phyloP scores from a whole-genome alignment of 768 basidiomycete species.

The Xanthoconium purpureum region DNA sequence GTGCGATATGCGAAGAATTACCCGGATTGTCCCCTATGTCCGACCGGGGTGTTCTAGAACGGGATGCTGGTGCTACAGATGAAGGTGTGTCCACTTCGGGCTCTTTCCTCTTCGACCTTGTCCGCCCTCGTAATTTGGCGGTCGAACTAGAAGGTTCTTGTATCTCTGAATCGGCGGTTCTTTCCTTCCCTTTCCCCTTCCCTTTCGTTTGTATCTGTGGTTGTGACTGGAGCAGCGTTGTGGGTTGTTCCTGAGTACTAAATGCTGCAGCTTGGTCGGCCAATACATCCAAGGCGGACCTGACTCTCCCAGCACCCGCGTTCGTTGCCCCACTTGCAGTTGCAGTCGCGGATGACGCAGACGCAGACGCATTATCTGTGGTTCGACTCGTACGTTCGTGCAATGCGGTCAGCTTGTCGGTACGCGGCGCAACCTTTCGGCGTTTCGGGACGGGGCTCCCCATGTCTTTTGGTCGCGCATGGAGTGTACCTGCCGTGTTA shows the following conservation, averaged over 20 bases:
- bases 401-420: constrained; percentile 8
- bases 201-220: constrained; percentile 6
- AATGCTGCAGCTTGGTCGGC: constrained; percentile 70
- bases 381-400: constrained; percentile 3
- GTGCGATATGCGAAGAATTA: not conserved
- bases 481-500: constrained; percentile 27
- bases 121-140: constrained; percentile 7
- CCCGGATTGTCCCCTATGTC: constrained; percentile 5
- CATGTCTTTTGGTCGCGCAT: constrained; percentile 21
- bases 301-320: constrained; percentile 28
- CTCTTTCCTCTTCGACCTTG: constrained; percentile 8
- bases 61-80: constrained; percentile 5
- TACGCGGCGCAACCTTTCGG: constrained; percentile 23
- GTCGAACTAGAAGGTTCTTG: constrained; percentile 3
- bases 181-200: constrained; percentile 21
- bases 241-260: constrained; percentile 35
- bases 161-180: not conserved
- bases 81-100: constrained; percentile 2
- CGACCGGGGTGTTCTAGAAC: constrained; percentile 16
- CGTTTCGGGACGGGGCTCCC: constrained; percentile 42
- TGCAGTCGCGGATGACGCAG: not conserved
- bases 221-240: not conserved
- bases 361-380: not conserved
- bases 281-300: constrained; percentile 65
- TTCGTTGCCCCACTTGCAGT: not conserved